Percentiles rank a stretch among this genome's conserved stretches.
phyloP scores from a whole-genome alignment of 139 green algal genomes.

The Helicosporidium sp. region DNA sequence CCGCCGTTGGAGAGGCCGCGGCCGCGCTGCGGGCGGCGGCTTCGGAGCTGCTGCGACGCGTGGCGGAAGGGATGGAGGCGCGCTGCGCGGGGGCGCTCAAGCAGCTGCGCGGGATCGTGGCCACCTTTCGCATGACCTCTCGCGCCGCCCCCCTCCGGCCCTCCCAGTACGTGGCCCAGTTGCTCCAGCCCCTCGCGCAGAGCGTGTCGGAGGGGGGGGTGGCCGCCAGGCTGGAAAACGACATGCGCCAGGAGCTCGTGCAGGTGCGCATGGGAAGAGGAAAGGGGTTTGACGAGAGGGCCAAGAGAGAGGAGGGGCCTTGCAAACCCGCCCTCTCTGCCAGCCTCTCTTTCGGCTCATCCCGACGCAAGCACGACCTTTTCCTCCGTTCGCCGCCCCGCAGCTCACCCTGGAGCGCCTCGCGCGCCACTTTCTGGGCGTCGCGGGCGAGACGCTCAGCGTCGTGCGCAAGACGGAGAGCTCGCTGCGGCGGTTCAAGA shows the following conservation, averaged over 20 bases:
- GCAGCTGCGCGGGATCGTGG: slow-evolving; percentile 76
- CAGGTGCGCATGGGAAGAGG: background rate
- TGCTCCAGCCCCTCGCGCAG: slow-evolving; percentile 35
- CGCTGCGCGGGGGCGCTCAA: slow-evolving; percentile 13
- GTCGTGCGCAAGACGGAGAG: slow-evolving; percentile 72
- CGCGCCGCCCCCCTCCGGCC: slow-evolving; percentile 52
- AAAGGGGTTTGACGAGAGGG: background rate
- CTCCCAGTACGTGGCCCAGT: slow-evolving; percentile 52
- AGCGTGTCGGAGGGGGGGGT: too few relatives aligned
- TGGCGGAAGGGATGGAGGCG: slow-evolving; percentile 10
- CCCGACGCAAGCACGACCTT: background rate
- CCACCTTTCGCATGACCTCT: slow-evolving; percentile 78
- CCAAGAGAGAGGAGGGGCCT: too few relatives aligned
- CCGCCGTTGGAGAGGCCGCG: slow-evolving; percentile 2
- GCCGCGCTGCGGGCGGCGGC: slow-evolving; percentile 2
- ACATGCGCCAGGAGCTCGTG: slow-evolving; percentile 7
- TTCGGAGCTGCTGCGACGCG: slow-evolving; percentile 3
- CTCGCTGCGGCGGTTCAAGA: slow-evolving; percentile 64
- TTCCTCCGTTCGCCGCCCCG: background rate
- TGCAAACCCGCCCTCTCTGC: too few relatives aligned
- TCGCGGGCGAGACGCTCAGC: slow-evolving; percentile 57
- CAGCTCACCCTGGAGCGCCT: background rate
- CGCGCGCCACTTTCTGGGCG: background rate
- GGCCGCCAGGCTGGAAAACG: too few relatives aligned
- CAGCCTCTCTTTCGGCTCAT: background rate